A percentile compares a stretch with the other conserved stretches of the same genome.
These are phyloP conservation scores for Clavispora santaluciae DNA, from an alignment of 805 yeast species.

Conservation along the genomic window DNA sequence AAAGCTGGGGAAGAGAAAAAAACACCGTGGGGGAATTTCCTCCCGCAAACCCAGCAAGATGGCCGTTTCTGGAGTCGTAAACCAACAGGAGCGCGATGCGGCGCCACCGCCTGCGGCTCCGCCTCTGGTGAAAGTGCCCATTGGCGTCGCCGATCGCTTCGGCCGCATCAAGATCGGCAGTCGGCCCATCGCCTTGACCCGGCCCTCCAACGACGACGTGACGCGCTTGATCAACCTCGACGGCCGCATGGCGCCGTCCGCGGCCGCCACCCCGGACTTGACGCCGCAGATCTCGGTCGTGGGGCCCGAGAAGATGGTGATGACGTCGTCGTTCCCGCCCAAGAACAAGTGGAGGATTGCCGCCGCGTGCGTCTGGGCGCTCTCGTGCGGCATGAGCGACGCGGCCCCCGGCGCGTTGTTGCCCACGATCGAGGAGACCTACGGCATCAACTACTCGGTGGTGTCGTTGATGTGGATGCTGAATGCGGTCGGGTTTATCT, in stretches of 20 bases:
- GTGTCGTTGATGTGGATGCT: constrained; percentile 20
- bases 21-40: too few relatives aligned
- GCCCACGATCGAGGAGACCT: constrained; percentile 18
- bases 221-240: constrained; percentile 5
- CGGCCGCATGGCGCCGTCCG: background rate
- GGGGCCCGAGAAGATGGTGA: constrained; percentile 5
- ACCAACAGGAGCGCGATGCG: background rate
- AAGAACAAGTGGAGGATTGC: constrained; percentile 14
- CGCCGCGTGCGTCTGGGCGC: constrained; percentile 16
- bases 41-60: too few relatives aligned
- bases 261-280: constrained; percentile 1
- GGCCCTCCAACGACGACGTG: constrained; percentile 12
- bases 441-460: constrained; percentile 14
- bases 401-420: constrained; percentile 22
- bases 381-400: constrained; percentile 15
- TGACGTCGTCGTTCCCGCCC: constrained; percentile 16
- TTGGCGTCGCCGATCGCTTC: background rate
- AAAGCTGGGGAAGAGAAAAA: background rate
- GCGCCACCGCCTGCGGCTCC: background rate
- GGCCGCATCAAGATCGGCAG: background rate
- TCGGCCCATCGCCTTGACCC: constrained; percentile 8
- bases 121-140: background rate
- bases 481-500: constrained; percentile 17
- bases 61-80: background rate
- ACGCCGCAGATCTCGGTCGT: constrained; percentile 7